These are phyloP conservation scores for Nitzschia sp. DNA, from an alignment of 108 stramenopile genomes.

Conservation along the genomic window DNA sequence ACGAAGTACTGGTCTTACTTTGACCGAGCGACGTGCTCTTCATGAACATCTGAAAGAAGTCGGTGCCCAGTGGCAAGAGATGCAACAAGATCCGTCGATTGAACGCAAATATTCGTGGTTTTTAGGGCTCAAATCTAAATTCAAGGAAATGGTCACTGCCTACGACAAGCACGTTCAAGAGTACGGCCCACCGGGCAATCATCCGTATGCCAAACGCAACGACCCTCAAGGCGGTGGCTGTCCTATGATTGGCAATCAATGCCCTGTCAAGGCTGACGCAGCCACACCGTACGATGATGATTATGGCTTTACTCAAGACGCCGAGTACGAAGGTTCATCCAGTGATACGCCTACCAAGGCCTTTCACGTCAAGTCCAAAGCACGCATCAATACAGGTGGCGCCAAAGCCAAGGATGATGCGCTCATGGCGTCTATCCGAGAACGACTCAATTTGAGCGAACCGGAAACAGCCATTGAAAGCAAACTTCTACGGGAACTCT, in stretches of 20 bases:
- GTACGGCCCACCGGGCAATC: conserved; percentile 43
- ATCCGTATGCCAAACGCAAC: conserved; percentile 33
- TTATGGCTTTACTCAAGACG: conserved; percentile 37
- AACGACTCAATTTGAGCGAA: conserved; percentile 10
- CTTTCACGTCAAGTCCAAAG: not conserved
- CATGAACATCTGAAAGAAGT: conserved; percentile 38
- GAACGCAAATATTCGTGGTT: conserved; percentile 39
- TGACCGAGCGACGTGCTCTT: conserved; percentile 46
- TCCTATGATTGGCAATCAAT: conserved; percentile 39
- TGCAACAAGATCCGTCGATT: conserved; percentile 19
- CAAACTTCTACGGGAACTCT: conserved; percentile 29
- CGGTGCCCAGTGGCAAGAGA: conserved; percentile 18
- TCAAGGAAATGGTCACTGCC: conserved; percentile 30
- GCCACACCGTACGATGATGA: conserved; percentile 32
- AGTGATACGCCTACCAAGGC: not conserved
- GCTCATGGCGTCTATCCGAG: conserved; percentile 14
- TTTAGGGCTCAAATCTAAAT: conserved; percentile 28
- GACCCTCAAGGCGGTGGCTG: conserved; percentile 33
- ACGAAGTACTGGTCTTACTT: conserved; percentile 41
- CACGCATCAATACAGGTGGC: not conserved
- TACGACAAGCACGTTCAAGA: conserved; percentile 29
- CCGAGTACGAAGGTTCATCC: conserved; percentile 17
- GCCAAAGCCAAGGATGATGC: conserved; percentile 20
- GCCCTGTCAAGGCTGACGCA: conserved; percentile 36
- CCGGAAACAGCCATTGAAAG: conserved; percentile 18